Base-by-base conservation (phyloP, 176 grass and related monocot genomes). In the Puccinellia tenuiflora region DNA sequence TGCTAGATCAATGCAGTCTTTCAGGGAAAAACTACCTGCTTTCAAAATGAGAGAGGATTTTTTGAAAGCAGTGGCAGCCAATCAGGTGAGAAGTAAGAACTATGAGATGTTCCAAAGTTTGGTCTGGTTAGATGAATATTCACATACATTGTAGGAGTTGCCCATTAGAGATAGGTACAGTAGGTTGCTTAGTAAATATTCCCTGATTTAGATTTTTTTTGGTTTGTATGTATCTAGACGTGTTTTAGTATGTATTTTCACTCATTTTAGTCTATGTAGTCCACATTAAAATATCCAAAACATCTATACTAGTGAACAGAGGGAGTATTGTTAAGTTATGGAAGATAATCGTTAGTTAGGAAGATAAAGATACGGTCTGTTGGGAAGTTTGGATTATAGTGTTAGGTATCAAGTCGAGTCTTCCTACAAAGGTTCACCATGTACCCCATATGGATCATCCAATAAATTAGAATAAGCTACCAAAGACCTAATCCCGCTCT, bases 21-120 rank as follows among this genome's bases (percentile, higher is more conserved):
- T 98, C 56, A 95, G 92, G 83, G 87, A 93, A 86, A 95, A 93
- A 74, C 68, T 95, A 76, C 96, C 96, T 53, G 91, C 92, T 73
- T 92, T 90, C 77, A 95, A 87, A 86, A 76, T 89, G 73, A 90
- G 92, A 83, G 88, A 93, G 79, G 85, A 83, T 46, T 93, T 98
- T 90, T 79, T 98, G 77, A 91, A 91, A 86, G 89, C 88, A 86
- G 83, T 95, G 40, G 85, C 73, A 72, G 66, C 85, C 25, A 98
- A 92, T 86, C 96, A 98, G 89, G 96, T 95, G 87, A 86, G 22
- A 21, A 28, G 14, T 20, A 69, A 56, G 29, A 67, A 18, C 15
- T 73, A 76, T 76, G 31, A 55, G 16, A 31, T 63, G 21, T n/a
- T 43, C 80, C 59, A 62, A 52, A 51, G 29, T 21, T 78, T 82